Evolutionary conservation across 2,329 filamentous ascomycete genomes (phyloP), one percentile per base, ranked within the genome.

Genomic region (Didymella pomorum): DNA sequence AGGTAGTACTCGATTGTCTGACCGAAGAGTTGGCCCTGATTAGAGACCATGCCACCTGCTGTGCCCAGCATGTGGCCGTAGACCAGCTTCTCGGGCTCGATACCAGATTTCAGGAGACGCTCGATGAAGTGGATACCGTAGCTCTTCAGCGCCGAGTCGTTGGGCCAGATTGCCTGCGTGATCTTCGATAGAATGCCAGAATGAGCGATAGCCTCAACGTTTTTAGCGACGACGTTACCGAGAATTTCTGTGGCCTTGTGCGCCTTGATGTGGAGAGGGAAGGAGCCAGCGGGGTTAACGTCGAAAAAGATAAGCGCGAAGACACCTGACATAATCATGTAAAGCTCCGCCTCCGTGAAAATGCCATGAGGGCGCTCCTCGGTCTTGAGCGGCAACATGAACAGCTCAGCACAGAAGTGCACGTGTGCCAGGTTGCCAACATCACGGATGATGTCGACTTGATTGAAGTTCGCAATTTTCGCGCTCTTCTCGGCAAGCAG

Each of bases 391-490:
- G 85, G 84, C 7, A 87, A 71, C 63, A 80, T 81, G 73, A 86
- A 86, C 23, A 87, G 71, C 53, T 81, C 80, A 0, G 83, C 78
- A 55, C 79, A 81, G 69, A 87, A 86, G 68, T 84, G 82, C 4
- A 84, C 80, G 64, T 85, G 83, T 4, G 78, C 80, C 10, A 83
- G 74, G 58, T 85, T 85, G 61, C 82, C 81, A 35, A 86, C 78
- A 72, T 86, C 84, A 56, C 84, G 80, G 31, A 85, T 84, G 82
- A 93, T 81, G 66, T 95, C 91, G 39, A 92, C 84, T 71, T 91
- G 88, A 51, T 84, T 84, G 54, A 83, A 81, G 9, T 83, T 83
- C 4, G 81, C 84, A 26, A 93, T 82, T 56, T 82, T 83, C 74
- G 86, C 90, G 42, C 85, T 86, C 73, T 91, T 90, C 26, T 87